Conservation (phyloP, 176 grass and related monocot species). For the Carex parvula region DNA sequence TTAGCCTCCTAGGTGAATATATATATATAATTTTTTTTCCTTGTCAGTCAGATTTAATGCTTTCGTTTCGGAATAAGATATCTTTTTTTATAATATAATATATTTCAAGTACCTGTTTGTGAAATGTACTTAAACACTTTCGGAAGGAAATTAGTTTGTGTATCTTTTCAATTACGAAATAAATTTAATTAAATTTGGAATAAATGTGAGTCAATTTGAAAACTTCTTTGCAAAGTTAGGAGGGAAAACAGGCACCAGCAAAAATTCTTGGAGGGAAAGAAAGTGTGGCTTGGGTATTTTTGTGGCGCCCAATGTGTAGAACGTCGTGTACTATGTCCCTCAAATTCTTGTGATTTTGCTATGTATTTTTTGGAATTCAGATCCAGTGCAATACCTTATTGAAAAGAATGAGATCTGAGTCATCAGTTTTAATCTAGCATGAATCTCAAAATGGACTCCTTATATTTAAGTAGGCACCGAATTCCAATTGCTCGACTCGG, state of each 20-base stretch:
- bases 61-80: background rate
- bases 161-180: background rate
- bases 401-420: too few relatives aligned
- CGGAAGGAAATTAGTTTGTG: background rate
- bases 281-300: background rate
- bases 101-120: too few relatives aligned
- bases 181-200: background rate
- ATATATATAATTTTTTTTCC: background rate
- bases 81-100: background rate
- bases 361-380: background rate
- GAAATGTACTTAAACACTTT: too few relatives aligned
- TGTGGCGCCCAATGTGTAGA: background rate
- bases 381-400: too few relatives aligned
- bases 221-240: background rate
- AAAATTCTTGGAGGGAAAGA: conserved; percentile 22
- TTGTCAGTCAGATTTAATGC: background rate
- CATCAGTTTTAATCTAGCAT: too few relatives aligned
- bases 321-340: background rate
- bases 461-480: too few relatives aligned
- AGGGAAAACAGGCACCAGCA: background rate
- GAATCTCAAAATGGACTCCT: too few relatives aligned
- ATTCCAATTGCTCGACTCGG: too few relatives aligned
- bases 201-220: background rate
- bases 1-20: background rate
- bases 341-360: background rate